These are phyloP conservation scores for Fragaria iinumae DNA, from an alignment of 306 rosid species.

Conservation along the genomic window DNA sequence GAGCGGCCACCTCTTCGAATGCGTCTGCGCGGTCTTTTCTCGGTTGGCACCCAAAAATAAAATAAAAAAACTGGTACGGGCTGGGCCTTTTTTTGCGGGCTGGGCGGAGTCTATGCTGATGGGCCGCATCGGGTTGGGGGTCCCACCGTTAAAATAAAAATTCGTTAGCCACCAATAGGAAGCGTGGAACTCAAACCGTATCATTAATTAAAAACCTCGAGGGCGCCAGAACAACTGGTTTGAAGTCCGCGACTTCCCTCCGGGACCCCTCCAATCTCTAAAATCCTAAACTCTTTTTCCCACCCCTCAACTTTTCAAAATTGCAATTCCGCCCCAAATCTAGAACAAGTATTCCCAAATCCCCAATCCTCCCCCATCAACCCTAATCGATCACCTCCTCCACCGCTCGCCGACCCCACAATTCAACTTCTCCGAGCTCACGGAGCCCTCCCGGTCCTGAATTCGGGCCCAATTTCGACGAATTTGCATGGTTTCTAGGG, in stretches of 20 bases:
- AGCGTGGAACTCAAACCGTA: constrained; percentile 29
- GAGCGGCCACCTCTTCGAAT: not conserved
- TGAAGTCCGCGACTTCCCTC: constrained; percentile 39
- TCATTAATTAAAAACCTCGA: constrained; percentile 16
- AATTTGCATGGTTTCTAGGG: constrained; percentile 17
- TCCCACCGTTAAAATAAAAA: too few relatives aligned
- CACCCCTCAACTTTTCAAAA: not conserved
- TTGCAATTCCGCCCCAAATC: constrained; percentile 24
- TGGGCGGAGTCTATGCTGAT: too few relatives aligned
- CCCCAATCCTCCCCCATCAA: constrained; percentile 12
- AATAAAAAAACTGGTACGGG: too few relatives aligned
- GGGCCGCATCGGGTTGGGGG: too few relatives aligned
- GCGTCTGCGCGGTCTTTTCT: not conserved
- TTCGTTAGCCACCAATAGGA: not conserved
- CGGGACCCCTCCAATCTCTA: too few relatives aligned
- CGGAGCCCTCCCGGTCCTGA: constrained; percentile 6
- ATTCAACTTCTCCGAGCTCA: constrained; percentile 29
- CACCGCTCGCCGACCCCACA: constrained; percentile 14
- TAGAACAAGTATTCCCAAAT: constrained; percentile 19
- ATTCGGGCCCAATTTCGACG: not conserved
- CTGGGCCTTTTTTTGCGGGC: too few relatives aligned
- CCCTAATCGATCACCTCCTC: constrained; percentile 38
- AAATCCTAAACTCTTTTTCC: constrained; percentile 2
- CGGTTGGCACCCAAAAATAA: too few relatives aligned
- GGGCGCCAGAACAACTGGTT: constrained; percentile 15